phyloP scores from a whole-genome alignment of 2,329 filamentous ascomycete genomes.

The Hypoxylon sp. region DNA sequence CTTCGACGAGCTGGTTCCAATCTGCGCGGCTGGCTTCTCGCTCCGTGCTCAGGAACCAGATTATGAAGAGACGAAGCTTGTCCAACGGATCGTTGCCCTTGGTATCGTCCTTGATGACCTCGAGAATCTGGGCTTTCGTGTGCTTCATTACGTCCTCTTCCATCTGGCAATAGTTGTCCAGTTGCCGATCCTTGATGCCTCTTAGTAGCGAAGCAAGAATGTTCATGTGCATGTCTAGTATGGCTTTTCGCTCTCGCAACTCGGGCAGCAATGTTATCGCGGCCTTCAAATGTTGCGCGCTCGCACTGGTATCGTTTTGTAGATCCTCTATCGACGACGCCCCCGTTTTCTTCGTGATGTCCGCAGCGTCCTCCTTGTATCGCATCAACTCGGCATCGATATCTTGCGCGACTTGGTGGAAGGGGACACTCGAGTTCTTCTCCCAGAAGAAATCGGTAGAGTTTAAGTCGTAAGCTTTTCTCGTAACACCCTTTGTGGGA shows the following conservation, averaged over 20 bases:
- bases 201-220: slow-evolving; percentile 81
- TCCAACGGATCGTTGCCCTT: slow-evolving; percentile 88
- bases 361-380: slow-evolving; percentile 94
- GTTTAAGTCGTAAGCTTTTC: slow-evolving; percentile 90
- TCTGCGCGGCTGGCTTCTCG: slow-evolving; percentile 86
- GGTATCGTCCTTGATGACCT: slow-evolving; percentile 81
- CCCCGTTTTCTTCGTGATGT: slow-evolving; percentile 95
- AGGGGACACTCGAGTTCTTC: slow-evolving; percentile 89
- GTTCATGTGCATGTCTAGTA: slow-evolving; percentile 99
- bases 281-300: slow-evolving; percentile 93
- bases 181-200: slow-evolving; percentile 92
- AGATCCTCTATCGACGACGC: slow-evolving; percentile 93
- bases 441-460: slow-evolving; percentile 97
- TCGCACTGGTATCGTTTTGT: slow-evolving; percentile 87
- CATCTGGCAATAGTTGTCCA: slow-evolving; percentile 95
- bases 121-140: slow-evolving; percentile 87
- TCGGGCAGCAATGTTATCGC: slow-evolving; percentile 94
- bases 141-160: slow-evolving; percentile 95
- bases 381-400: slow-evolving; percentile 93
- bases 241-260: slow-evolving; percentile 89
- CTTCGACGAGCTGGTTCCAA: slow-evolving; percentile 87
- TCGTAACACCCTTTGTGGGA: slow-evolving; percentile 78
- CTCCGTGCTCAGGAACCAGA: slow-evolving; percentile 96
- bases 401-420: slow-evolving; percentile 95
- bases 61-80: slow-evolving; percentile 93